These are phyloP conservation scores for Xylaria venustula DNA, from an alignment of 495 filamentous ascomycete genomes.

Conservation along the genomic window DNA sequence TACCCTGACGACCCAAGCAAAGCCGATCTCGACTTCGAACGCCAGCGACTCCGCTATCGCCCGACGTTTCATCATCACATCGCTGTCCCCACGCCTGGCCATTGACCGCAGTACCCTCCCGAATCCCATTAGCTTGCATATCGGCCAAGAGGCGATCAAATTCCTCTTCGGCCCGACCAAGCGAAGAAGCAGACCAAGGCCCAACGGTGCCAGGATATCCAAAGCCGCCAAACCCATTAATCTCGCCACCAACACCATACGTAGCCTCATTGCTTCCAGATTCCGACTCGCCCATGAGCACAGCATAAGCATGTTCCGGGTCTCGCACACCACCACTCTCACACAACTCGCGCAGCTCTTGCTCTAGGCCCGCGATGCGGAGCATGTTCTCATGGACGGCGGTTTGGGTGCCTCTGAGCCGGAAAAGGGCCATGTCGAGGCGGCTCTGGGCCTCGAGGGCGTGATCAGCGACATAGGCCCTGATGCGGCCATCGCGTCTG, in stretches of 20 bases:
- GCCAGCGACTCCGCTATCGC: constrained; percentile 5
- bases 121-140: not conserved
- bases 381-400: not conserved
- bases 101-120: not conserved
- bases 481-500: not conserved
- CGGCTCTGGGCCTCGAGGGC: constrained; percentile 11
- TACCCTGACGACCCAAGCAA: not conserved
- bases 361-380: constrained; percentile 4
- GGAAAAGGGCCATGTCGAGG: not conserved
- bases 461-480: not conserved
- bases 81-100: not conserved
- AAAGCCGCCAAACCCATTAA: not conserved
- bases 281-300: constrained; percentile 5
- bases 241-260: not conserved
- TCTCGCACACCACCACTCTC: not conserved
- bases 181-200: constrained; percentile 5
- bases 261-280: not conserved
- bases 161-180: not conserved
- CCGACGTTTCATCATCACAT: not conserved
- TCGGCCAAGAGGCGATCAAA: not conserved
- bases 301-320: constrained; percentile 13
- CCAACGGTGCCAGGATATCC: not conserved
- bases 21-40: not conserved
- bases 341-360: constrained; percentile 13
- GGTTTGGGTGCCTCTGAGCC: constrained; percentile 2